Conservation (phyloP, 108 stramenopile species). For the Cylindrotheca closterium region DNA sequence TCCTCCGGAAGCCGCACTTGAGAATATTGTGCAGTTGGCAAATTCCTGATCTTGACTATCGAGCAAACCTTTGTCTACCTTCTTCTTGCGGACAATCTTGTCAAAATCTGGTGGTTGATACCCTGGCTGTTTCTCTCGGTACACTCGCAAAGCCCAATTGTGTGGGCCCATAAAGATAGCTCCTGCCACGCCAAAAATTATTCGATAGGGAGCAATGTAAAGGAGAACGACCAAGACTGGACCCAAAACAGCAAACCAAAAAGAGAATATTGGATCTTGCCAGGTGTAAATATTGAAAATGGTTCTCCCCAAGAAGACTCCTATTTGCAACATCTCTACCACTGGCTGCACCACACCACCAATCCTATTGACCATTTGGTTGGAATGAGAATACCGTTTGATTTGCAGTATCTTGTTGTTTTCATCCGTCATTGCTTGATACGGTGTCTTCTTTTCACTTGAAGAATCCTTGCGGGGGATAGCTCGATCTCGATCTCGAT, state of each 20-base stretch:
- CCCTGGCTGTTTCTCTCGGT: not conserved
- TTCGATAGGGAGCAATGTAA: constrained; percentile 50
- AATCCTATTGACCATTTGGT: constrained; percentile 21
- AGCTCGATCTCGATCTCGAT: not conserved
- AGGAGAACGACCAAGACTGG: constrained; percentile 23
- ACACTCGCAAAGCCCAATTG: constrained; percentile 10
- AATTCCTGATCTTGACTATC: constrained; percentile 10
- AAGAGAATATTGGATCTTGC: constrained; percentile 54
- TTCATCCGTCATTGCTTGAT: constrained; percentile 1
- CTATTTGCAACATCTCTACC: constrained; percentile 6
- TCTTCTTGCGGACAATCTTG: constrained; percentile 25
- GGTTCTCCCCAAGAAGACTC: constrained; percentile 22
- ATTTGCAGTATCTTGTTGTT: constrained; percentile 22
- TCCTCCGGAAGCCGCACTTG: constrained; percentile 34
- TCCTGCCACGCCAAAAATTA: constrained; percentile 37
- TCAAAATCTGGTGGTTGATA: constrained; percentile 29
- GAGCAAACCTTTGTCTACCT: not conserved
- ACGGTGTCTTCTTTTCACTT: not conserved
- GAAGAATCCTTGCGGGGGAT: not conserved
- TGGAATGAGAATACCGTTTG: constrained; percentile 27
- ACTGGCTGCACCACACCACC: constrained; percentile 13
- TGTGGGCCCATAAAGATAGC: constrained; percentile 45
- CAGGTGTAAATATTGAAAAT: constrained; percentile 56
- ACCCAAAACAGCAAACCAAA: constrained; percentile 37
- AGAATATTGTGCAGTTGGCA: constrained; percentile 13